Conservation (phyloP, 2,329 filamentous ascomycete species). For the Botrytis galanthina region DNA sequence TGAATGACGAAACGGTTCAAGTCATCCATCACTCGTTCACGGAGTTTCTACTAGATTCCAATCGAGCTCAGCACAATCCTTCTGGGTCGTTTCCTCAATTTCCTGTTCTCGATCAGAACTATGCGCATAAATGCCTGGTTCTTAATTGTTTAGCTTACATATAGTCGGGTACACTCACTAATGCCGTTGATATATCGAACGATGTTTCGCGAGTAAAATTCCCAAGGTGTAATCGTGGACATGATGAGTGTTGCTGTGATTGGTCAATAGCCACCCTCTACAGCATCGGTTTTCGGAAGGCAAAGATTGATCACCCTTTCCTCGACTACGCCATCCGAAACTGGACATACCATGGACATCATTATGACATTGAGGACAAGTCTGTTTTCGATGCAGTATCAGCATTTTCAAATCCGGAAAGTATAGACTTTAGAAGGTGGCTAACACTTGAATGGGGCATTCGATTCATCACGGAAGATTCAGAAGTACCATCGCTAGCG, state of each 20-base stretch:
- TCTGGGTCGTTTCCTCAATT: not conserved
- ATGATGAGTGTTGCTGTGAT: not conserved
- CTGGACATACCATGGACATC: not conserved
- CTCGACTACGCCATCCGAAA: not conserved
- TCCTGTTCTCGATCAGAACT: not conserved
- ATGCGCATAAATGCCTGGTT: not conserved
- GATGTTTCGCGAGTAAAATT: not conserved
- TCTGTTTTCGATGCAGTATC: not conserved
- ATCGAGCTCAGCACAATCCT: not conserved
- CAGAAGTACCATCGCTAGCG: not conserved
- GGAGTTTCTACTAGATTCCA: conserved; percentile 43
- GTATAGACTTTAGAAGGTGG: not conserved
- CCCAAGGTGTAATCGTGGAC: not conserved
- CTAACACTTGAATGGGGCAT: not conserved
- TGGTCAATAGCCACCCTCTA: not conserved
- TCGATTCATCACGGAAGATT: not conserved
- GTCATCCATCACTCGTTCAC: conserved; percentile 50
- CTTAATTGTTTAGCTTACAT: not conserved
- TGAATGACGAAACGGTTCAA: conserved; percentile 46
- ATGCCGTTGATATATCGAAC: not conserved
- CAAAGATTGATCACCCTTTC: not conserved
- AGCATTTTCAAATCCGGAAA: not conserved
- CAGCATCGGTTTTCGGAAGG: not conserved
- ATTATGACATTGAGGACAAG: not conserved
- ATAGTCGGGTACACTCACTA: not conserved